phyloP scores from a whole-genome alignment of 1,284 basidiomycete genomes.

The Rhodotorula glutinis region DNA sequence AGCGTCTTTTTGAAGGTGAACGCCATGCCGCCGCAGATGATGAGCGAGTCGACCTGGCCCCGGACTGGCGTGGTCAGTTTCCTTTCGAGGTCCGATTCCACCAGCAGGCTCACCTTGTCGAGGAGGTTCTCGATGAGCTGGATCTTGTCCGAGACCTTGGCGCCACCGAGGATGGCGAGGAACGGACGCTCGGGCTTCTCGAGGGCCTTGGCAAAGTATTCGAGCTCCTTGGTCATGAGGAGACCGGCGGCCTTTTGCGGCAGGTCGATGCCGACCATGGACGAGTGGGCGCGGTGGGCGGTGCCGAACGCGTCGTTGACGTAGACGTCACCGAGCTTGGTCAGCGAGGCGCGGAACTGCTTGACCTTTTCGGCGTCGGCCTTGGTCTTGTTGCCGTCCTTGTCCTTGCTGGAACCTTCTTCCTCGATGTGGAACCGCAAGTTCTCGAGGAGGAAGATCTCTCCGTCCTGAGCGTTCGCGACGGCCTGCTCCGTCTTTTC shows the following conservation, averaged over 20 bases:
- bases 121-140: slow-evolving; percentile 99
- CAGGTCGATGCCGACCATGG: slow-evolving; percentile 95
- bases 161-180: slow-evolving; percentile 96
- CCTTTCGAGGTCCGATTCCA: no score
- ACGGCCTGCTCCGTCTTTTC: slow-evolving; percentile 74
- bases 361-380: slow-evolving; percentile 78
- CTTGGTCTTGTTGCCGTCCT: slow-evolving; percentile 88
- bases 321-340: slow-evolving; percentile 92
- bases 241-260: slow-evolving; percentile 92
- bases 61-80: no score
- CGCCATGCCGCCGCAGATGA: slow-evolving; percentile 98
- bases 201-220: slow-evolving; percentile 96
- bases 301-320: slow-evolving; percentile 99
- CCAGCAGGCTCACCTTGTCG: slow-evolving; percentile 73
- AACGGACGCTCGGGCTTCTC: slow-evolving; percentile 93
- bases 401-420: slow-evolving; percentile 90
- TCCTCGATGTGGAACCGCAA: slow-evolving; percentile 98
- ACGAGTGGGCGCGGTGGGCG: slow-evolving; percentile 96
- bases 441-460: slow-evolving; percentile 93
- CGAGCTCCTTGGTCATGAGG: slow-evolving; percentile 98
- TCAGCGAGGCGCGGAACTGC: slow-evolving; percentile 81
- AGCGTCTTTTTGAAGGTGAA: slow-evolving; percentile 99
- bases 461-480: slow-evolving; percentile 65
- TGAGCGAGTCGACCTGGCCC: slow-evolving; percentile 91
- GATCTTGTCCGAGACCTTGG: slow-evolving; percentile 99